A percentile compares a stretch with the other conserved stretches of the same genome.
phyloP scores from a whole-genome alignment of 768 basidiomycete species.

The Mrakia gelida region DNA sequence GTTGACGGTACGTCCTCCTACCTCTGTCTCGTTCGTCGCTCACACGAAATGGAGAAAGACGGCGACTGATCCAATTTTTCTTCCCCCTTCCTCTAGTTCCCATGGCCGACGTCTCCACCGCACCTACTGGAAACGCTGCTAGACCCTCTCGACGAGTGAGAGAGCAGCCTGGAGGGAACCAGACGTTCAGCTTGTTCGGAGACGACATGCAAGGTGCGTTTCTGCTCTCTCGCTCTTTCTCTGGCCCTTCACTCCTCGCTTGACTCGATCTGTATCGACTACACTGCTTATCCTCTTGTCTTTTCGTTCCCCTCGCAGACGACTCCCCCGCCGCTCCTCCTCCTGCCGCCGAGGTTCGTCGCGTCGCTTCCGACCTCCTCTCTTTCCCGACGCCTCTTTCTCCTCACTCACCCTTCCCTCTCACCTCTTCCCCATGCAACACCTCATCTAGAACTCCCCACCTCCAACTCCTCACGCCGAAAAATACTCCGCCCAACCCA shows the following conservation, averaged over 20 bases:
- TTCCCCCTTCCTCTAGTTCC: background rate
- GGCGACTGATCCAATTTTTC: background rate
- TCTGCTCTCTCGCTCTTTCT: background rate
- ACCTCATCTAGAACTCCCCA: background rate
- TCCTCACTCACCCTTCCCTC: background rate
- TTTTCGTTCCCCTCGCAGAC: background rate
- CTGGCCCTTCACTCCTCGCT: background rate
- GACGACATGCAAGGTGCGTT: background rate
- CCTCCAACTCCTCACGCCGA: slow-evolving; percentile 5
- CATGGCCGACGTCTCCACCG: background rate
- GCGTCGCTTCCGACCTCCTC: background rate
- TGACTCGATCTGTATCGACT: background rate
- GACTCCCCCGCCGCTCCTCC: background rate
- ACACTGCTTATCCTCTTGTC: background rate
- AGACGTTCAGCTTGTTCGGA: background rate
- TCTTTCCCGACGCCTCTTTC: background rate
- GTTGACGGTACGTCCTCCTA: background rate
- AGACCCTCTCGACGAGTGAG: background rate
- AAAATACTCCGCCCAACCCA: background rate
- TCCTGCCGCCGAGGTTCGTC: background rate
- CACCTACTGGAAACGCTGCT: background rate
- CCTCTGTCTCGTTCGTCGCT: background rate
- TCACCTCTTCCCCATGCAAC: background rate
- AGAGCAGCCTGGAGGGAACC: background rate
- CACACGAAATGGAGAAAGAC: too few species aligned